A percentile compares a stretch with the other conserved stretches of the same genome.
Evolutionary conservation across 306 rosid genomes (phyloP).

Genomic region (Castanea sativa): DNA sequence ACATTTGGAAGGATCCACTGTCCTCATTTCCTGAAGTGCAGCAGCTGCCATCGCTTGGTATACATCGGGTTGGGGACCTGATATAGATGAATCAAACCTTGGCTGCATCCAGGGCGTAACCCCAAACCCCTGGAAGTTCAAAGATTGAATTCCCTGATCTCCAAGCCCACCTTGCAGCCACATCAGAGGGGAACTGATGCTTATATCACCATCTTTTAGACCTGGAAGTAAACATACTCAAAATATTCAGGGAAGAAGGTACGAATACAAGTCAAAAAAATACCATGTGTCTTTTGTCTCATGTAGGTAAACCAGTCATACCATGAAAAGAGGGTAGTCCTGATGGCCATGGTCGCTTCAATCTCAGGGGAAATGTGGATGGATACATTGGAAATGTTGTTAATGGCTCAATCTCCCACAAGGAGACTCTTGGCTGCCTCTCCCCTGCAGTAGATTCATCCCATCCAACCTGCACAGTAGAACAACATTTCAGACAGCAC

Average conservation of each 20-base stretch:
- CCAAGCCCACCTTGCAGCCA: constrained; percentile 71
- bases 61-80: constrained; percentile 75
- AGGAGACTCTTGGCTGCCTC: constrained; percentile 92
- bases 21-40: constrained; percentile 89
- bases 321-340: constrained; percentile 88
- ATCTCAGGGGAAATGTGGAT: constrained; percentile 83
- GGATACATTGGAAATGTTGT: constrained; percentile 99
- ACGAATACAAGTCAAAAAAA: background rate
- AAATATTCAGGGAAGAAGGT: background rate
- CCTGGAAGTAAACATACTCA: constrained; percentile 19
- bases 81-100: constrained; percentile 72
- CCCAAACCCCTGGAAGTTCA: constrained; percentile 78
- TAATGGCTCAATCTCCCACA: constrained; percentile 97
- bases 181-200: constrained; percentile 69
- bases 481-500: too few relatives aligned
- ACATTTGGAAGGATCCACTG: constrained; percentile 64
- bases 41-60: constrained; percentile 93
- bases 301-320: constrained; percentile 27
- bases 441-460: constrained; percentile 99
- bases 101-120: constrained; percentile 90
- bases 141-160: constrained; percentile 78
- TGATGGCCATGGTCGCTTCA: constrained; percentile 92
- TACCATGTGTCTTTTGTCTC: background rate
- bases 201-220: constrained; percentile 78
- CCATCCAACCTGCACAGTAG: constrained; percentile 85